Percentiles rank a stretch among this genome's conserved stretches.
phyloP scores from a whole-genome alignment of 208 protist species.

The Trypanosoma boissoni region DNA sequence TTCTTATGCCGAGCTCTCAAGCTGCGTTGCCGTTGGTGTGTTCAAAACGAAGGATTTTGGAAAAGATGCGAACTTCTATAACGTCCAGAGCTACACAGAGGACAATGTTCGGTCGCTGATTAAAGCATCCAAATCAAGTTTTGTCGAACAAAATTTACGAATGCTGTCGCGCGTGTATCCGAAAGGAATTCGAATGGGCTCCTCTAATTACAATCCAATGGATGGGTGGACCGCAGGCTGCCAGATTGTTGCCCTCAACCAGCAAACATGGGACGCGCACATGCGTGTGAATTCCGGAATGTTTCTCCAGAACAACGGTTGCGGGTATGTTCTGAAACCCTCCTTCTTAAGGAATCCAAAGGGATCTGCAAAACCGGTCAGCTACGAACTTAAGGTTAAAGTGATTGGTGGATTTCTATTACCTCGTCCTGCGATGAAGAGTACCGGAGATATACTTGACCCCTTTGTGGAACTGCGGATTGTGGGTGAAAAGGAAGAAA shows the following conservation, averaged over 20 bases:
- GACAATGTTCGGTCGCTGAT: constrained; percentile 42
- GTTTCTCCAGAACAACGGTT: constrained; percentile 71
- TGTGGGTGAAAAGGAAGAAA: neutral
- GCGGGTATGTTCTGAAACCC: constrained; percentile 88
- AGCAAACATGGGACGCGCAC: constrained; percentile 30
- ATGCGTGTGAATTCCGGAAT: constrained; percentile 43
- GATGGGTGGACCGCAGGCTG: constrained; percentile 33
- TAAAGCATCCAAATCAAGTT: constrained; percentile 16
- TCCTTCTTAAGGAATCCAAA: constrained; percentile 15
- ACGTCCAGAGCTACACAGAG: constrained; percentile 59
- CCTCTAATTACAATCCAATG: constrained; percentile 69
- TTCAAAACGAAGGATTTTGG: constrained; percentile 51
- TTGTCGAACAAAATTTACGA: constrained; percentile 47
- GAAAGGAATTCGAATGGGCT: constrained; percentile 55
- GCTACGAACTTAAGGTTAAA: constrained; percentile 5
- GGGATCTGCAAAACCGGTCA: neutral
- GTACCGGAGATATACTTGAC: constrained; percentile 24
- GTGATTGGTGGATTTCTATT: constrained; percentile 13
- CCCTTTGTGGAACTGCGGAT: constrained; percentile 24
- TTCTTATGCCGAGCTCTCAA: constrained; percentile 26
- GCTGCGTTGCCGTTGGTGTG: constrained; percentile 41
- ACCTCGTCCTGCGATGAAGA: constrained; percentile 9
- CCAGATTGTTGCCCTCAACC: constrained; percentile 72
- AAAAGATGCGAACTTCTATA: constrained; percentile 39
- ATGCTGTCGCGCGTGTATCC: constrained; percentile 84